These are phyloP conservation scores for Anethum foeniculum DNA, from an alignment of 140 eudicot genomes.

Conservation along the genomic window DNA sequence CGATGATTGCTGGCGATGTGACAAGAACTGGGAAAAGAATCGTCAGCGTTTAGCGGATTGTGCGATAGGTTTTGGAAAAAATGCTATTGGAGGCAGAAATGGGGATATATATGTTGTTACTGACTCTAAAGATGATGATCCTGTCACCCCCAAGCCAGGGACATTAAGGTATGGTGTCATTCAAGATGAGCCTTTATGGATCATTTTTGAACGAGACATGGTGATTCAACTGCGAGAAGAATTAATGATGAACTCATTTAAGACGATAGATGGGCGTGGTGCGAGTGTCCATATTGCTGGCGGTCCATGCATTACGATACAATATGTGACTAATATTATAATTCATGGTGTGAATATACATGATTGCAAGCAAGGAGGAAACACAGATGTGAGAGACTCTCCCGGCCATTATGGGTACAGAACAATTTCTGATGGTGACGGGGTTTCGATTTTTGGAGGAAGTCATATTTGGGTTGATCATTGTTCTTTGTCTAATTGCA, in stretches of 20 bases:
- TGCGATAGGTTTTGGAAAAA: slow-evolving; percentile 60
- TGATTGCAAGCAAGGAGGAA: slow-evolving; percentile 66
- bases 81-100: slow-evolving; percentile 60
- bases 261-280: slow-evolving; percentile 74
- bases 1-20: slow-evolving; percentile 77
- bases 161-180: slow-evolving; percentile 55
- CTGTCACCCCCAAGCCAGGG: slow-evolving; percentile 61
- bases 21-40: slow-evolving; percentile 52
- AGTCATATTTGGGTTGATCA: slow-evolving; percentile 47
- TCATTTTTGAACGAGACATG: slow-evolving; percentile 61
- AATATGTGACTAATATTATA: slow-evolving; percentile 57
- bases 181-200: slow-evolving; percentile 68
- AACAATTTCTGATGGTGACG: slow-evolving; percentile 70
- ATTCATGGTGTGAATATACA: slow-evolving; percentile 63
- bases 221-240: slow-evolving; percentile 53
- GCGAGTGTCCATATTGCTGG: slow-evolving; percentile 60
- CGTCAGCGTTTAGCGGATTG: slow-evolving; percentile 65
- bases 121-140: slow-evolving; percentile 49
- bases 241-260: slow-evolving; percentile 53
- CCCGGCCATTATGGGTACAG: slow-evolving; percentile 61
- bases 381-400: slow-evolving; percentile 63
- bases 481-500: slow-evolving; percentile 35
- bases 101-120: slow-evolving; percentile 62
- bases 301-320: slow-evolving; percentile 77
- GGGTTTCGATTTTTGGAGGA: slow-evolving; percentile 57